Evolutionary conservation across 306 rosid species (phyloP), one percentile per base, ranked within the genome.

Genomic region (Lathyrus tuberosus): DNA sequence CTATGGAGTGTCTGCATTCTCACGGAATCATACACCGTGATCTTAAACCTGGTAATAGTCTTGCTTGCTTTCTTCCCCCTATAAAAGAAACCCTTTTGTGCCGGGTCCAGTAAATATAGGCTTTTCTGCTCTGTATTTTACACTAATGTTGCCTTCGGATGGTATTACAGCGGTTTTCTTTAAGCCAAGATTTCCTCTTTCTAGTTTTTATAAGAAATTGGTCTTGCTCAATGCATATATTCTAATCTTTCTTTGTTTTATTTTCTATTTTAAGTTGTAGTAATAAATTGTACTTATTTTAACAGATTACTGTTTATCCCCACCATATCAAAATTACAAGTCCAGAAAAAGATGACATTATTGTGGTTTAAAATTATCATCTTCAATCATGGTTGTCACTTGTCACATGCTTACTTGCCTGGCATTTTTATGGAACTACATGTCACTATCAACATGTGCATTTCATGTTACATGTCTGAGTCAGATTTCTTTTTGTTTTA

Each of bases 1-100:
- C 96, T n/a, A 88, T 90, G 91, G 98, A 93, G 76, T 93, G 98
- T 75, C 81, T 93, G 64, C 97, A 90, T 79, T 86, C 91, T 66
- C 98, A 90, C 75, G 98, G 98, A 72, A 90, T 93, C 83, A 93
- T 93, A 42, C 98, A 93, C 80, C 96, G 97, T 44, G 98, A 93
- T 78, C 82, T 93, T 74, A 93, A 93, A 73, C 98, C 98, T 18
- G 97, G 98, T 88, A 93, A 76, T 71, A 26, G 65, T 71, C 46
- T 63, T 65, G 68, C 69, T 72, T 73, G 58, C 13, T 46, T 74
- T 68, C 64, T 20, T 64, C 64, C 56, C 40, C 52, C 33, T 53
- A n/a, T 57, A 35, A 46, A 41, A 42, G 51, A 51, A 49, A 15
- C 7, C 9, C 13, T 67, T 72, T 30, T 9, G 46, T 6, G 46